Conservation (phyloP, 208 protist genomes). For the Angomonas ambiguus region DNA sequence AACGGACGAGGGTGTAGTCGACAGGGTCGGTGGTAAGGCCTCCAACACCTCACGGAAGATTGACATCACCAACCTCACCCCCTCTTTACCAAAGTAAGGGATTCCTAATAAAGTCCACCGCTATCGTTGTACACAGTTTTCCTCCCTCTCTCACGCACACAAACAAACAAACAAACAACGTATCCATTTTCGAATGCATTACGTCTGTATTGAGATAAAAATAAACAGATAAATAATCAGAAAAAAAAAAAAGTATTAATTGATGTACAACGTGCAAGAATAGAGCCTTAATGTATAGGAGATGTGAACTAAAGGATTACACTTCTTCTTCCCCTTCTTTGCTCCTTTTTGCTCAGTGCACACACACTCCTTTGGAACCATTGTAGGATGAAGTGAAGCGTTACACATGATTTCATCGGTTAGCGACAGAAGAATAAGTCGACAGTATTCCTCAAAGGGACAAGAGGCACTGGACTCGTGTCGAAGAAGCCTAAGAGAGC, state of each 20-base stretch:
- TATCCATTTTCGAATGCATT: background rate
- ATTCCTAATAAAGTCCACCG: background rate
- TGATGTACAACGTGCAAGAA: too few relatives aligned
- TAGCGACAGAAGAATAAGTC: background rate
- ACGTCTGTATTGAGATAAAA: background rate
- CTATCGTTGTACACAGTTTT: too few relatives aligned
- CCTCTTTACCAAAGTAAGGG: conserved; percentile 19
- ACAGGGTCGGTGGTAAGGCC: conserved; percentile 39
- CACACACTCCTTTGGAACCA: background rate
- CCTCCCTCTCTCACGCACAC: too few relatives aligned
- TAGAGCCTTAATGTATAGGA: too few relatives aligned
- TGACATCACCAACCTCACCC: conserved; percentile 54
- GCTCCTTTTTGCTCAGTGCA: too few relatives aligned
- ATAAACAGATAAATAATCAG: background rate
- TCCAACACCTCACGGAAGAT: conserved; percentile 40
- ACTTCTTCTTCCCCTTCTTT: background rate
- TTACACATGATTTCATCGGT: background rate
- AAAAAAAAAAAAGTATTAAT: conserved; percentile 11
- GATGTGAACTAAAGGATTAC: too few relatives aligned
- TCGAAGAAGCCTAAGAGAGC: background rate
- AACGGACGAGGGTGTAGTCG: conserved; percentile 57
- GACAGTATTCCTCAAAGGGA: background rate
- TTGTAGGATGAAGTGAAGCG: background rate
- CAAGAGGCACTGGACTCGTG: background rate
- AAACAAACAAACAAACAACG: background rate